phyloP scores from a whole-genome alignment of 352 stramenopile genomes.

The Peronospora belbahrii region DNA sequence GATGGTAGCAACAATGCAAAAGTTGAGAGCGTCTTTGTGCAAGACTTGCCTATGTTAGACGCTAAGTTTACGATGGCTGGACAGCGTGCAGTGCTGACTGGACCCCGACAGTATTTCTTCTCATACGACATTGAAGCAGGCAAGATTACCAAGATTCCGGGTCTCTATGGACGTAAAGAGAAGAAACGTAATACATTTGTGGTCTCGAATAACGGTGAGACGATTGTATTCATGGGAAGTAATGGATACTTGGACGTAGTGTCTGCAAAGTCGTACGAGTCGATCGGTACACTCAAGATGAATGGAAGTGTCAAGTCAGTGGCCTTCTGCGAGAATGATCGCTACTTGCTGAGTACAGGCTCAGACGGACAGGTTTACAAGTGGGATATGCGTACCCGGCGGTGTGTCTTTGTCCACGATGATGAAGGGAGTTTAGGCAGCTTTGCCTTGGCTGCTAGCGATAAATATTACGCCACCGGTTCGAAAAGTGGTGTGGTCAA shows the following conservation, averaged over 20 bases:
- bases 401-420: constrained; percentile 69
- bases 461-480: constrained; percentile 88
- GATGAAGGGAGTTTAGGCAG: constrained; percentile 86
- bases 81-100: constrained; percentile 85
- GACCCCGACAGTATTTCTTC: constrained; percentile 94
- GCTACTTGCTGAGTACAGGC: constrained; percentile 90
- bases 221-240: constrained; percentile 92
- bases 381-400: constrained; percentile 89
- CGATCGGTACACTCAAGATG: constrained; percentile 93
- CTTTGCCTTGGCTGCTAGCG: constrained; percentile 63
- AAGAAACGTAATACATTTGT: constrained; percentile 89
- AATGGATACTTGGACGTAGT: constrained; percentile 93
- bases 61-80: constrained; percentile 80
- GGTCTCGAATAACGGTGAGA: constrained; percentile 81
- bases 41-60: constrained; percentile 84
- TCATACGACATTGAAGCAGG: constrained; percentile 92
- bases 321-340: constrained; percentile 89
- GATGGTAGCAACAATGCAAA: constrained; percentile 86
- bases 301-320: constrained; percentile 89
- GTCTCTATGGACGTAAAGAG: constrained; percentile 85
- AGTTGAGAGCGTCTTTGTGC: constrained; percentile 85
- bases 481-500: constrained; percentile 96
- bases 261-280: constrained; percentile 89
- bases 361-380: constrained; percentile 95
- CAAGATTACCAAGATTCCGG: constrained; percentile 87